Conservation (phyloP, 495 filamentous ascomycete genomes). For the Xylaria nigripes region DNA sequence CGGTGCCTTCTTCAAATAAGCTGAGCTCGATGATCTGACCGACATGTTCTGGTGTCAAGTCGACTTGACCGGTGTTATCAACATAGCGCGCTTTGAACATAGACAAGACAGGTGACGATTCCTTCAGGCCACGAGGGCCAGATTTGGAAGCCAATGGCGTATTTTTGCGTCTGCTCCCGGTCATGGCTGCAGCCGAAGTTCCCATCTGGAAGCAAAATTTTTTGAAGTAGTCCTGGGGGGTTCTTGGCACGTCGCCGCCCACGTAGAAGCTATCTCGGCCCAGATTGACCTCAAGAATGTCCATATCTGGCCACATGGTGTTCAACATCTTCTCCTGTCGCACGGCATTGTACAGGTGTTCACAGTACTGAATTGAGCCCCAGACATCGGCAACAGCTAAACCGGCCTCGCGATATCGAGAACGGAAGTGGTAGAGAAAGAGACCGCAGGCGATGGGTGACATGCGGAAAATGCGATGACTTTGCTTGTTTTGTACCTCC, state of each 20-base stretch:
- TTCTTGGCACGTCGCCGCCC: slow-evolving; percentile 20
- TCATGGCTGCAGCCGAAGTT: slow-evolving; percentile 20
- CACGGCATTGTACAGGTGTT: slow-evolving; percentile 34
- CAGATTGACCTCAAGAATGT: slow-evolving; percentile 18
- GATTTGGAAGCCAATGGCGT: slow-evolving; percentile 11
- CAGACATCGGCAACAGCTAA: slow-evolving; percentile 27
- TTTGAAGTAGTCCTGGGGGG: slow-evolving; percentile 23
- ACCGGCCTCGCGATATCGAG: slow-evolving; percentile 17
- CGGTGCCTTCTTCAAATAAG: slow-evolving; percentile 12
- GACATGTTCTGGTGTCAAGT: slow-evolving; percentile 23
- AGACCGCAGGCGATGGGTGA: slow-evolving; percentile 29
- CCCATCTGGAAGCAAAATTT: slow-evolving; percentile 32
- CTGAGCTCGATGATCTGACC: slow-evolving; percentile 21
- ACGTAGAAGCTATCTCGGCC: slow-evolving; percentile 25
- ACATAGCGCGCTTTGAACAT: slow-evolving; percentile 27
- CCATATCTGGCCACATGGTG: slow-evolving; percentile 31
- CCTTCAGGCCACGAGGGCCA: slow-evolving; percentile 21
- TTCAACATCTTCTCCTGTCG: slow-evolving; percentile 21
- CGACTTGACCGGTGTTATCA: slow-evolving; percentile 13
- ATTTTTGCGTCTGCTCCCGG: slow-evolving; percentile 14
- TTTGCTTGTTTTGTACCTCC: slow-evolving; percentile 1
- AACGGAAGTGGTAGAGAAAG: slow-evolving; percentile 23
- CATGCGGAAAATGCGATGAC: slow-evolving; percentile 24
- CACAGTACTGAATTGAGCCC: slow-evolving; percentile 28
- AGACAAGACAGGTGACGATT: slow-evolving; percentile 19